phyloP scores from a whole-genome alignment of 2,329 filamentous ascomycete species.

The Neophaeococcomyces aloes region DNA sequence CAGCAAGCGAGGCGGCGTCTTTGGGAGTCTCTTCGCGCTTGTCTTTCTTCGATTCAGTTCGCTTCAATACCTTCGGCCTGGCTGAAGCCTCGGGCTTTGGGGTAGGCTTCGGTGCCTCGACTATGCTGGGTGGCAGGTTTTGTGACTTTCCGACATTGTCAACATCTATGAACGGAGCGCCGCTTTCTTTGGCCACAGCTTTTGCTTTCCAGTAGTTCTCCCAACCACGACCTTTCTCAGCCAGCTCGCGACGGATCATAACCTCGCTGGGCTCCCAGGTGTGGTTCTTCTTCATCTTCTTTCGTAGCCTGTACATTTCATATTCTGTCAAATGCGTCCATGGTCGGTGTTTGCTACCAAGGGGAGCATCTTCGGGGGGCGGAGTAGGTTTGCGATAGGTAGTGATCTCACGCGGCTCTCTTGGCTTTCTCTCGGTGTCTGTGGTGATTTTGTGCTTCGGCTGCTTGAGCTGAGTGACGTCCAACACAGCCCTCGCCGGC shows the following conservation, averaged over 20 bases:
- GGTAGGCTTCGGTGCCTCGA: slow-evolving; percentile 1
- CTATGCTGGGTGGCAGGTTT: neutral
- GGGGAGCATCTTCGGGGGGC: slow-evolving; percentile 48
- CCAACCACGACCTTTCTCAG: slow-evolving; percentile 46
- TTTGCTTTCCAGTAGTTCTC: slow-evolving; percentile 41
- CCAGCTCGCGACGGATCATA: slow-evolving; percentile 56
- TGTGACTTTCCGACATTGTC: slow-evolving; percentile 27
- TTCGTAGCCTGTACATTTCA: slow-evolving; percentile 56
- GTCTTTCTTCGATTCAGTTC: slow-evolving; percentile 52
- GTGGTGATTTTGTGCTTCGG: slow-evolving; percentile 31
- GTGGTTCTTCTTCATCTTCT: slow-evolving; percentile 62
- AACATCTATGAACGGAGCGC: slow-evolving; percentile 49
- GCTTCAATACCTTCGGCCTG: slow-evolving; percentile 28
- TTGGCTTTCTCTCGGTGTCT: slow-evolving; percentile 12
- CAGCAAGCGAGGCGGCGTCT: slow-evolving; percentile 33
- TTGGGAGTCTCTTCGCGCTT: slow-evolving; percentile 43
- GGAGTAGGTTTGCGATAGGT: slow-evolving; percentile 28
- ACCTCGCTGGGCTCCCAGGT: slow-evolving; percentile 58
- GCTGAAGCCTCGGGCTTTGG: slow-evolving; percentile 9
- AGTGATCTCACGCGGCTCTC: slow-evolving; percentile 14
- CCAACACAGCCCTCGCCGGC: slow-evolving; percentile 16
- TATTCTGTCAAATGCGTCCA: slow-evolving; percentile 57
- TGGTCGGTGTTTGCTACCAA: slow-evolving; percentile 51
- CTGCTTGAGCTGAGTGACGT: slow-evolving; percentile 27
- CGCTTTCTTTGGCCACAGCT: slow-evolving; percentile 40